phyloP scores from a whole-genome alignment of 208 protist genomes.

The Leishmania tarentolae region DNA sequence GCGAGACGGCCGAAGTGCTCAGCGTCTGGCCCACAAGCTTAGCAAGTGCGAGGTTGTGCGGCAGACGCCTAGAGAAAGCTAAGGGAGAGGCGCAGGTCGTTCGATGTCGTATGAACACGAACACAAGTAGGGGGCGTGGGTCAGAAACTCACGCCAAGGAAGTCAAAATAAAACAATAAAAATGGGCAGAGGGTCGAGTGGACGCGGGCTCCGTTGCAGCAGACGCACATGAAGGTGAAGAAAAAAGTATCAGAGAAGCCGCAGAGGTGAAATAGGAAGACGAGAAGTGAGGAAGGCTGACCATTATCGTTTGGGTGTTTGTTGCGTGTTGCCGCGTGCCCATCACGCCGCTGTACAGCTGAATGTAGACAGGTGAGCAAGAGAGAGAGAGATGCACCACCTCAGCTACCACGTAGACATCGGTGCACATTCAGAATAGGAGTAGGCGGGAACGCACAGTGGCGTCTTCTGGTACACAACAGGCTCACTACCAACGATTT shows the following conservation, averaged over 20 bases:
- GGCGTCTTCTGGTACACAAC: neutral
- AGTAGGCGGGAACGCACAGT: neutral
- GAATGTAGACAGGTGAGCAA: neutral
- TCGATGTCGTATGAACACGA: neutral
- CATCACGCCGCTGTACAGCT: neutral
- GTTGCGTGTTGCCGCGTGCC: neutral
- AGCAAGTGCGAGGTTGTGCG: neutral
- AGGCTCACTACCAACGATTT: neutral
- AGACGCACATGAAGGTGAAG: neutral
- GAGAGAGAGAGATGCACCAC: neutral
- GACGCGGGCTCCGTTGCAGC: neutral
- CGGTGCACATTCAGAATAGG: neutral
- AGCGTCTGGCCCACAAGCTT: neutral
- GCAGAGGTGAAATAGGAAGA: neutral
- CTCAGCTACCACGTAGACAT: neutral
- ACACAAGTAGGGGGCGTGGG: neutral
- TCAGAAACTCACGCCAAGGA: neutral
- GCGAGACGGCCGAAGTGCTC: neutral
- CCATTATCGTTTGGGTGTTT: neutral
- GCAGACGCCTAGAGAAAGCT: neutral
- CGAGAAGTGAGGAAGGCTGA: neutral
- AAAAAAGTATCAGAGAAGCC: constrained; percentile 1
- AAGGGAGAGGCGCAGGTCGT: neutral
- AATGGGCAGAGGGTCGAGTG: neutral
- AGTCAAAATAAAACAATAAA: neutral